Conservation (phyloP, 495 filamentous ascomycete genomes). For the Hypoxylon cercidicola region DNA sequence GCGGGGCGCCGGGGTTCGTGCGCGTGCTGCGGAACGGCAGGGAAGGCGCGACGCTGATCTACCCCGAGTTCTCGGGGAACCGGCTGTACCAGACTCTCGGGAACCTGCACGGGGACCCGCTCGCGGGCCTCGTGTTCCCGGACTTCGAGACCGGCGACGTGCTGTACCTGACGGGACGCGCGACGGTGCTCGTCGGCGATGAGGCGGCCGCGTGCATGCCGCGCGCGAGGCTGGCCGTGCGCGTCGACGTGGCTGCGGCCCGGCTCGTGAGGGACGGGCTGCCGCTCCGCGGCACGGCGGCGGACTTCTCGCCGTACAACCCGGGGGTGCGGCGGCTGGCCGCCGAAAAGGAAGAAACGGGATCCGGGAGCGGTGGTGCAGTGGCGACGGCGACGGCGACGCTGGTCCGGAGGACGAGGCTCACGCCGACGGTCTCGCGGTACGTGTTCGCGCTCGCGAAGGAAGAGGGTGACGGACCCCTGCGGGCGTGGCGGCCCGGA, state of each 20-base stretch:
- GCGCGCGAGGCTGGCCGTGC: constrained; percentile 75
- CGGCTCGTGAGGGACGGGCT: constrained; percentile 71
- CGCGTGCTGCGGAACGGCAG: constrained; percentile 67
- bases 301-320: constrained; percentile 76
- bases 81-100: constrained; percentile 83
- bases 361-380: constrained; percentile 13
- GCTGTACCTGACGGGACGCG: constrained; percentile 73
- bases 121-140: constrained; percentile 72
- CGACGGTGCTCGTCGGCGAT: constrained; percentile 71
- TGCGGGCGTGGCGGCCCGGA: constrained; percentile 66
- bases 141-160: constrained; percentile 76
- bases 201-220: constrained; percentile 69
- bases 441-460: constrained; percentile 67
- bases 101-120: constrained; percentile 72
- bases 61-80: constrained; percentile 86
- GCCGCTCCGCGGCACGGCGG: constrained; percentile 68
- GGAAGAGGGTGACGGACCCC: not conserved
- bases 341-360: constrained; percentile 31
- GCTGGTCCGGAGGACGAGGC: constrained; percentile 61
- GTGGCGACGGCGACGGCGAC: constrained; percentile 53
- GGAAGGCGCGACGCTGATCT: constrained; percentile 63
- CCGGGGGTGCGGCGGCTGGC: constrained; percentile 51
- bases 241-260: constrained; percentile 67
- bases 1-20: constrained; percentile 78
- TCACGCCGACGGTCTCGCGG: constrained; percentile 72